Percentiles rank a stretch among this genome's conserved stretches.
Conservation (phyloP, 352 stramenopile species). For the Globisporangium cystogenes region DNA sequence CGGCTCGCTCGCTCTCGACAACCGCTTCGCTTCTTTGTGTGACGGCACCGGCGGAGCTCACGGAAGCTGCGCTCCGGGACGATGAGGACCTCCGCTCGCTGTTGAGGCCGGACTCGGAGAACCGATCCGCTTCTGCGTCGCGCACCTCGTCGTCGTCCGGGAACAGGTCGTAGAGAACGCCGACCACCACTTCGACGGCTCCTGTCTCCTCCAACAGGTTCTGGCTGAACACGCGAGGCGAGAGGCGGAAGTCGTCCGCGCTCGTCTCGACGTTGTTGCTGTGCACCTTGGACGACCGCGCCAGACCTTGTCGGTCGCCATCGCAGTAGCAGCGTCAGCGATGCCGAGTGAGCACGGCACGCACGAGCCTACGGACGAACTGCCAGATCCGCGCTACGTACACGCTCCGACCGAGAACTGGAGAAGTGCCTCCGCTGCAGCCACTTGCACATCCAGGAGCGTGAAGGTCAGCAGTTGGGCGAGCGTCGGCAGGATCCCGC, state of each 20-base stretch:
- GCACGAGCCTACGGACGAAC: no score
- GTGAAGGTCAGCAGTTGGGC: constrained; percentile 55
- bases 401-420: constrained; percentile 59
- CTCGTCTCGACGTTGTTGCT: constrained; percentile 27
- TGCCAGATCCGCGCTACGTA: constrained; percentile 17
- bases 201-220: constrained; percentile 67
- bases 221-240: constrained; percentile 54
- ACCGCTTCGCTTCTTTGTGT: background rate
- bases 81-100: background rate
- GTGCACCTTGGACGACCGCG: constrained; percentile 18
- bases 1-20: constrained; percentile 1
- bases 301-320: constrained; percentile 24
- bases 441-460: constrained; percentile 55
- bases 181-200: constrained; percentile 48
- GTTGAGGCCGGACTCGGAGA: background rate
- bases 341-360: background rate
- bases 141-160: constrained; percentile 28
- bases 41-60: background rate
- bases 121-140: background rate
- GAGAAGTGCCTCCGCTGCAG: constrained; percentile 41
- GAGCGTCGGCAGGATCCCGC: constrained; percentile 41
- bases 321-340: background rate
- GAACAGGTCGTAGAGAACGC: constrained; percentile 66
- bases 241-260: constrained; percentile 48
- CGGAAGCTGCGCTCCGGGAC: no score